Base-by-base conservation (phyloP, 2,329 filamentous ascomycete genomes). In the Clonostachys rosea region DNA sequence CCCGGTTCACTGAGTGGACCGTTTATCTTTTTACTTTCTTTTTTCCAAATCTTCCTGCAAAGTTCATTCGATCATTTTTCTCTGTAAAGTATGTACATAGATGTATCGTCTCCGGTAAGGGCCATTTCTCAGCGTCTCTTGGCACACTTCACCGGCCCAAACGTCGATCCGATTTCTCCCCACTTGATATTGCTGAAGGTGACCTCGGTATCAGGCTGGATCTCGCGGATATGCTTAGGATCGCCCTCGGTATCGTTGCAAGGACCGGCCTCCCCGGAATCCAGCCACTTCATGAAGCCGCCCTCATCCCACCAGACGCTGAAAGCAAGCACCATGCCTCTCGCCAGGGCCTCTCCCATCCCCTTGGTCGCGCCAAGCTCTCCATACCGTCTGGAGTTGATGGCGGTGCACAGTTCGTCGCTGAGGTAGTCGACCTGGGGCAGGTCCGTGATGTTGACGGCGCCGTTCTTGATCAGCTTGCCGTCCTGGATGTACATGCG, bases 111-210 rank as follows among this genome's bases (percentile, higher is more conserved):
- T 5, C 9, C 9, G 24, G 24, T 6, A 10, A 30, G 24, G 24
- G 4, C 9, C 9, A 9, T 30, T 30, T 30, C 24, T 30, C 9
- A 30, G 9, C 24, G 24, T 30, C 24, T 30, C 24, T 30, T 30
- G 9, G 24, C 24, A 30, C 24, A 30, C 24, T 30, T 30, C 5
- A 30, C 24, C 24, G 24, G 24, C 24, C 24, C 24, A 30, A 30
- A 30, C 3, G 75, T 83, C 16, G 75, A 77, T 5, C 73, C 77
- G 55, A 84, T 76, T 53, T 83, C 77, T n/a, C 80, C 80, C 70
- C 77, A 79, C 55, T 72, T 74, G 54, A 84, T 75, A 55, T 81
- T 74, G 50, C 71, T 75, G 56, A 79, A 83, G 2, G 65, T 72
- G 5, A 83, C 75, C 13, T 66, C 66, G 1, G 79, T 73, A 43